These are phyloP conservation scores for Scheffersomyces illinoinensis DNA, from an alignment of 1,139 yeast genomes.

Conservation along the genomic window DNA sequence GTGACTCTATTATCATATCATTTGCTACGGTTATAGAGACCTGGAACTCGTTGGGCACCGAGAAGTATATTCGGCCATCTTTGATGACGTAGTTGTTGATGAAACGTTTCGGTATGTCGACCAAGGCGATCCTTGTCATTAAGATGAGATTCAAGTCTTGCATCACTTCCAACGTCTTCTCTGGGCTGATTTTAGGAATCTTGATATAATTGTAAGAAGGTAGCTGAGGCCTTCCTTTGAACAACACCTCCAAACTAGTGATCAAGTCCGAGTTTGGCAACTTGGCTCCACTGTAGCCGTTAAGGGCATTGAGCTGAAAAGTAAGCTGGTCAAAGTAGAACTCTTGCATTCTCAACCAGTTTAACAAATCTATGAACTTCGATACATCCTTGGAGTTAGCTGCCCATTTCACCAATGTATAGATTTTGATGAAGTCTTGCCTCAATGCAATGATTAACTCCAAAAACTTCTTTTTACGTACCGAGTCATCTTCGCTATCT, in stretches of 20 bases:
- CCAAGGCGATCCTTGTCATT: conserved; percentile 72
- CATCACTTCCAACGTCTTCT: conserved; percentile 61
- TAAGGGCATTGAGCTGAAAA: conserved; percentile 54
- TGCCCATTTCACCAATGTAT: conserved; percentile 88
- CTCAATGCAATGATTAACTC: conserved; percentile 69
- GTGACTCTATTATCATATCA: conserved; percentile 49
- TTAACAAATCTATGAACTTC: conserved; percentile 76
- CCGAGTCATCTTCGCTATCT: conserved; percentile 51
- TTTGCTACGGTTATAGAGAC: conserved; percentile 68
- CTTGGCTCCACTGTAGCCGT: conserved; percentile 79
- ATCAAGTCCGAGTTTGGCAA: conserved; percentile 85
- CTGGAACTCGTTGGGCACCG: conserved; percentile 64
- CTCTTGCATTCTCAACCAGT: conserved; percentile 80
- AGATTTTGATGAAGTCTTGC: conserved; percentile 79
- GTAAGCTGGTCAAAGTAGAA: conserved; percentile 63
- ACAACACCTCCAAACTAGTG: conserved; percentile 83
- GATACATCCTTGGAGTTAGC: conserved; percentile 68
- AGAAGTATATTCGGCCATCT: conserved; percentile 76
- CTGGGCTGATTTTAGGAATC: conserved; percentile 52
- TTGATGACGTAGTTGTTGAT: conserved; percentile 57
- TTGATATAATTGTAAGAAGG: conserved; percentile 64
- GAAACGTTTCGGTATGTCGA: conserved; percentile 64
- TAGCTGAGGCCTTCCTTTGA: conserved; percentile 74
- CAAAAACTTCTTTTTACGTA: conserved; percentile 66
- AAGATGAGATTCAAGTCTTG: conserved; percentile 71